A percentile compares a stretch with the other conserved stretches of the same genome.
Conservation (phyloP, 768 basidiomycete genomes). For the Fibroporia radiculosa region DNA sequence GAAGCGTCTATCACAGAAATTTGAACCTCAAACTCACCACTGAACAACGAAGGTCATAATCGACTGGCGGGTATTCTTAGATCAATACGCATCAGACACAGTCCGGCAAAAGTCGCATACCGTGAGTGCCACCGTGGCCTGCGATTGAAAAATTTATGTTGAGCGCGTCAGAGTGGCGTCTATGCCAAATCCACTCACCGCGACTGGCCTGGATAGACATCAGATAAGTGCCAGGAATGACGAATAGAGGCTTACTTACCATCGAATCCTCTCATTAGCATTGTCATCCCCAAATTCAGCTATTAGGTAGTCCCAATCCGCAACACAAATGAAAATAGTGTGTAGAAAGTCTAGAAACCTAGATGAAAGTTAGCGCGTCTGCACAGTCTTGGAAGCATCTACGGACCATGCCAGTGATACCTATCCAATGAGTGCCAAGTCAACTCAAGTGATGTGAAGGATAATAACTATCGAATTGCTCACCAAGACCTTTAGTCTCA, state of each 20-base stretch:
- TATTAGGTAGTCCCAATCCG: slow-evolving; percentile 21
- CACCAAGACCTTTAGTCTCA: slow-evolving; percentile 10
- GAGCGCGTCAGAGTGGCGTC: too few relatives aligned
- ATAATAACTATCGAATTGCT: not conserved
- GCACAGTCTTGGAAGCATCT: not conserved
- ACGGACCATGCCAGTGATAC: slow-evolving; percentile 12
- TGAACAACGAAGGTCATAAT: slow-evolving; percentile 21
- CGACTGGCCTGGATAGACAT: slow-evolving; percentile 9
- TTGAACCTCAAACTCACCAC: slow-evolving; percentile 11
- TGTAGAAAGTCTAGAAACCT: slow-evolving; percentile 22
- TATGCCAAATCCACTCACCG: slow-evolving; percentile 9
- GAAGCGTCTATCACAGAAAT: not conserved
- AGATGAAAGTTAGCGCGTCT: not conserved
- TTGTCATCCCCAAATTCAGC: slow-evolving; percentile 13
- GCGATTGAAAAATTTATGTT: not conserved
- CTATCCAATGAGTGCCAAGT: slow-evolving; percentile 1
- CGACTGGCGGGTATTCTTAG: slow-evolving; percentile 14
- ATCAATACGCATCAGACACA: not conserved
- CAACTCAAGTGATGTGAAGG: not conserved
- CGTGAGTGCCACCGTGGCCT: slow-evolving; percentile 15
- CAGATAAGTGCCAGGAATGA: not conserved
- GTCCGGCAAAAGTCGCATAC: slow-evolving; percentile 4
- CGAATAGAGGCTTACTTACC: slow-evolving; percentile 8
- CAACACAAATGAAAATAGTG: slow-evolving; percentile 17
- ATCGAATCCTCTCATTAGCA: slow-evolving; percentile 19